Base-by-base conservation (phyloP, 306 rosid genomes). In the Datisca glomerata region DNA sequence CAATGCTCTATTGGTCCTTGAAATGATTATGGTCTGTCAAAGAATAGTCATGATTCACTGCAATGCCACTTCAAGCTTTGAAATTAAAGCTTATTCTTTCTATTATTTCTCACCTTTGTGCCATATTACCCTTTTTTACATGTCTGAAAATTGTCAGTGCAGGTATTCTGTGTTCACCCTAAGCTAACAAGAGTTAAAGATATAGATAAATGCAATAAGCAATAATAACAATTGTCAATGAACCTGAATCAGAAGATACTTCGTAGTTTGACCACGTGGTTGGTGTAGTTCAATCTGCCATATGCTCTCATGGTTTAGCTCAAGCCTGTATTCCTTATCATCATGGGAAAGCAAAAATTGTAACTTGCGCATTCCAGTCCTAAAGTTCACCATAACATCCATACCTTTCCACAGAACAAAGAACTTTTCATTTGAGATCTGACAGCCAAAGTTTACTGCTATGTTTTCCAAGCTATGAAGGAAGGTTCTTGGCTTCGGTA, bases 231-330 rank as follows among this genome's bases (percentile, higher is more conserved):
- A n/a, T 31, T 4, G 10, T 31, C 36, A 1, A 55, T 16, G 3
- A 57, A 87, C 96, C 96, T 82, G 96, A 62, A 87, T 54, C 56
- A 76, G 57, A 52, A 87, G 87, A 49, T 71, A 76, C 41, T 50
- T 53, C 8, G 55, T 43, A 56, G 61, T 15, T 49, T 28, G 53
- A 55, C 51, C 70, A 10, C 11, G 63, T 25, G 85, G 79, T 14
- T 19, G 43, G 60, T 29, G 70, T 31, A 71, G 55, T 65, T 77
- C 75, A 19, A 73, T 68, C 68, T 85, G 75, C 85, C 77, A 74
- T 27, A 85, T 50, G 45, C 71, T 85, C 55, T 80, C 87, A 15
- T 76, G 77, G 2, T 57, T 70, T 31, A 85, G 75, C 16, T 58
- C 73, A 8, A 85, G 71, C 59, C 57, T 74, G 48, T 76, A 77